These are phyloP conservation scores for Taphrina sp. DNA, from an alignment of 1,139 yeast genomes.

Conservation along the genomic window DNA sequence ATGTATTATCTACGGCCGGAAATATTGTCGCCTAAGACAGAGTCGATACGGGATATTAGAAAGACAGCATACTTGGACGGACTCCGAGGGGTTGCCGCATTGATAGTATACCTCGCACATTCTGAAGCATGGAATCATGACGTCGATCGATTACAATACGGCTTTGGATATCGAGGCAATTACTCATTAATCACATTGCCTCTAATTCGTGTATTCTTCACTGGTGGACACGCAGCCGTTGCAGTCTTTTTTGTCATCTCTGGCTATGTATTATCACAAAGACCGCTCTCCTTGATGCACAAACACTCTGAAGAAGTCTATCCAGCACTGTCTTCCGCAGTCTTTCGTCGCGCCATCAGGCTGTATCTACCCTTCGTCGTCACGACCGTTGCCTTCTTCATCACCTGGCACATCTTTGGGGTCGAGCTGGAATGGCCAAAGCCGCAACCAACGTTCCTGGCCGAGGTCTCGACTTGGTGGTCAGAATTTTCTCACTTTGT, in stretches of 20 bases:
- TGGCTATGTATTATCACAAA: slow-evolving; percentile 18
- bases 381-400: slow-evolving; percentile 8
- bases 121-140: slow-evolving; percentile 27
- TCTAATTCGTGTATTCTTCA: slow-evolving; percentile 12
- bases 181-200: slow-evolving; percentile 15
- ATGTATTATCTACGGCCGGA: no score
- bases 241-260: slow-evolving; percentile 29
- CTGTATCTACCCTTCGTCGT: slow-evolving; percentile 24
- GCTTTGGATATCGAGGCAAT: slow-evolving; percentile 8
- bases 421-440: slow-evolving; percentile 15
- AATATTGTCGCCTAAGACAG: no score
- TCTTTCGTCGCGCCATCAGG: slow-evolving; percentile 21
- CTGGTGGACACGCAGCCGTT: slow-evolving; percentile 24
- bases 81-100: slow-evolving; percentile 22
- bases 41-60: no score
- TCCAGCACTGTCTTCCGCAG: slow-evolving; percentile 16
- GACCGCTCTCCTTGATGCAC: slow-evolving; percentile 8
- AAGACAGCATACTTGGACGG: slow-evolving; percentile 28
- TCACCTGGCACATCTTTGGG: slow-evolving; percentile 15
- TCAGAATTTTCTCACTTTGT: slow-evolving; percentile 8
- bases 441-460: slow-evolving; percentile 13
- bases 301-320: slow-evolving; percentile 13
- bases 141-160: slow-evolving; percentile 5
- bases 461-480: slow-evolving; percentile 13
- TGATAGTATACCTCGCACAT: slow-evolving; percentile 20